Conservation (phyloP, 805 yeast species). For the Vanderwaltozyma polyspora region DNA sequence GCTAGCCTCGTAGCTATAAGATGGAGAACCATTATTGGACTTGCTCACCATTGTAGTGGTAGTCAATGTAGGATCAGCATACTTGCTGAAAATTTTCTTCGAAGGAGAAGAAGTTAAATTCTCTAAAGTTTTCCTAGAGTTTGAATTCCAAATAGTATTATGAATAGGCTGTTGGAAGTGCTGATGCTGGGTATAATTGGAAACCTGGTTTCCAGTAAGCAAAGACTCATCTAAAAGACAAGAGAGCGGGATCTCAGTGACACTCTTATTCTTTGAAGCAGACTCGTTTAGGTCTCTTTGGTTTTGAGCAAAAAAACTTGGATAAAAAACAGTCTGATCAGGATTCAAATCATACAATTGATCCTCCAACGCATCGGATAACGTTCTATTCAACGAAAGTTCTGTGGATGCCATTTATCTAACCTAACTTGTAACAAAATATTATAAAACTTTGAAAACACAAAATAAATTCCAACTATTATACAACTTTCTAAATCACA, state of each 20-base stretch:
- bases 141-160: background rate
- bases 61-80: slow-evolving; percentile 27
- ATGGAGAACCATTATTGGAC: background rate
- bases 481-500: no score
- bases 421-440: no score
- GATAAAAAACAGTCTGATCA: background rate
- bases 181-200: no score
- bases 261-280: background rate
- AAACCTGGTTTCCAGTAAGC: background rate
- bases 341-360: slow-evolving; percentile 11
- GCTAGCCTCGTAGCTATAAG: background rate
- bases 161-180: background rate
- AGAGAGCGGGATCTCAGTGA: background rate
- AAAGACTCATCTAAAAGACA: background rate
- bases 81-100: slow-evolving; percentile 5
- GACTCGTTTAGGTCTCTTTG: background rate
- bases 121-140: background rate
- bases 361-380: slow-evolving; percentile 27
- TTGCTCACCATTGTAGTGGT: slow-evolving; percentile 14
- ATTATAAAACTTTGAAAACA: background rate
- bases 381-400: slow-evolving; percentile 18
- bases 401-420: slow-evolving; percentile 12
- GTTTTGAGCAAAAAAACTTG: background rate
- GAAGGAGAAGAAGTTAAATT: background rate
- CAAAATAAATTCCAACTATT: no score